A percentile compares a stretch with the other conserved stretches of the same genome.
Conservation (phyloP, 148 eudicot species). For the Heliamphora exappendiculata region DNA sequence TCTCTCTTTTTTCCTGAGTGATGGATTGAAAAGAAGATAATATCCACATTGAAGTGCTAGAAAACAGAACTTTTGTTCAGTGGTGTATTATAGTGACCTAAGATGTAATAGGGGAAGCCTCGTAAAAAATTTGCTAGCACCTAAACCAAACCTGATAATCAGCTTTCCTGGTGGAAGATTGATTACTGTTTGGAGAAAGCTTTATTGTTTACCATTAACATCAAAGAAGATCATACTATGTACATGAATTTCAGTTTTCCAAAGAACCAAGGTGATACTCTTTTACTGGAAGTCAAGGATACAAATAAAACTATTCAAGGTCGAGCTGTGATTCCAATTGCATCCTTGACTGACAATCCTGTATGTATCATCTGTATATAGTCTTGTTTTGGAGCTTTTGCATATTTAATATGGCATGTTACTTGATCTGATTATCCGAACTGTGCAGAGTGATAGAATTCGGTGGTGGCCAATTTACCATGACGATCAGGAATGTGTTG, state of each 20-base stretch:
- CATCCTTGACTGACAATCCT: conserved; percentile 50
- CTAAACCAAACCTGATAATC: background rate
- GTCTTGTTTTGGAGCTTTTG: background rate
- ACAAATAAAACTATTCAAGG: conserved; percentile 53
- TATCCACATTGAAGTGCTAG: background rate
- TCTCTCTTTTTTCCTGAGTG: too few relatives aligned
- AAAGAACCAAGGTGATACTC: conserved; percentile 71
- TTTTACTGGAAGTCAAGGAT: conserved; percentile 61
- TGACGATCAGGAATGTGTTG: conserved; percentile 67
- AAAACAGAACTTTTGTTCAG: background rate
- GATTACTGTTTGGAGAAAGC: background rate
- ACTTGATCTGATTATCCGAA: background rate
- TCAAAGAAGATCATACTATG: background rate
- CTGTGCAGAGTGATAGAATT: conserved; percentile 51
- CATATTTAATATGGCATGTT: background rate
- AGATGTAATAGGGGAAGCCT: background rate
- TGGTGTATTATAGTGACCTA: background rate
- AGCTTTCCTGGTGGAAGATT: background rate
- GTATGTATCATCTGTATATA: conserved; percentile 34
- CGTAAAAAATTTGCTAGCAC: background rate
- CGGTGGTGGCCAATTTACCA: conserved; percentile 80
- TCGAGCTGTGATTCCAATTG: conserved; percentile 57
- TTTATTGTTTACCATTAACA: too few relatives aligned
- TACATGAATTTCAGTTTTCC: conserved; percentile 55
- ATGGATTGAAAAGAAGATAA: background rate